phyloP scores from a whole-genome alignment of 306 rosid genomes.

The Medicago ruthenica region DNA sequence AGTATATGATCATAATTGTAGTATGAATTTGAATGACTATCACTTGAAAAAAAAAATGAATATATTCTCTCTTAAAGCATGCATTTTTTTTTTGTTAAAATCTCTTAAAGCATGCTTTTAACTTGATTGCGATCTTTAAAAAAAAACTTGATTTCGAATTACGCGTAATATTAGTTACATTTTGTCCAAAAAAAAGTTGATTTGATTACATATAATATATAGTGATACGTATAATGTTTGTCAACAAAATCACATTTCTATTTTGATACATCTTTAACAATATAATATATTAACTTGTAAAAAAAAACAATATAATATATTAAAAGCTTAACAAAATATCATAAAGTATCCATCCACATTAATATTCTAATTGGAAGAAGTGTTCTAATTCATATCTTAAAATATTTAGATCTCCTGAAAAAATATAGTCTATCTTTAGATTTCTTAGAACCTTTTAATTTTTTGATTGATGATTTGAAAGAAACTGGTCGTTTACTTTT shows the following conservation, averaged over 20 bases:
- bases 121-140: conserved; percentile 19
- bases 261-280: conserved; percentile 12
- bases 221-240: conserved; percentile 25
- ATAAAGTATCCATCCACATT: neutral
- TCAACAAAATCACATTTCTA: conserved; percentile 5
- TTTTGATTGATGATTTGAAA: neutral
- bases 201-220: neutral
- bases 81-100: too few relatives aligned
- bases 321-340: conserved; percentile 10
- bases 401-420: too few relatives aligned
- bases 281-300: neutral
- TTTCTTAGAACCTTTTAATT: conserved; percentile 11
- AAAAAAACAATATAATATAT: too few relatives aligned
- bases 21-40: conserved; percentile 39
- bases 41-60: conserved; percentile 37
- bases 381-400: neutral
- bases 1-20: conserved; percentile 5
- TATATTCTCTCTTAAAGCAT: conserved; percentile 40
- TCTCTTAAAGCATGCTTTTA: conserved; percentile 6
- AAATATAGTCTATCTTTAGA: neutral
- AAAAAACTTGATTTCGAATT: too few relatives aligned
- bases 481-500: neutral
- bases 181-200: too few relatives aligned
- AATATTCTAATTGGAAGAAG: neutral
- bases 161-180: too few relatives aligned